These are phyloP conservation scores for Cephaloascus albidus DNA, from an alignment of 805 yeast genomes.

Conservation along the genomic window DNA sequence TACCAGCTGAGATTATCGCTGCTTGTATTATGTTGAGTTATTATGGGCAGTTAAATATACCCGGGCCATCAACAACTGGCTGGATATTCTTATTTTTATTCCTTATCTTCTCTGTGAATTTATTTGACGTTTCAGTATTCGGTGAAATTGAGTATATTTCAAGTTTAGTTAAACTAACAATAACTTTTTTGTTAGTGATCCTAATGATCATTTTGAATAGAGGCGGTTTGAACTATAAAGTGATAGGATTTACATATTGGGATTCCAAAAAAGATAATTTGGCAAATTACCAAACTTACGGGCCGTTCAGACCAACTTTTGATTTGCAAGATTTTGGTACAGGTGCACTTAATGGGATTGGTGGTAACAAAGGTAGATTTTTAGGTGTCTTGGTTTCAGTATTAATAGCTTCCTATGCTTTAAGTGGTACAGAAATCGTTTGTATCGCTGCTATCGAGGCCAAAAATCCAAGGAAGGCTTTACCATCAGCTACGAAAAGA, in stretches of 20 bases:
- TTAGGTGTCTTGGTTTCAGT: conserved; percentile 26
- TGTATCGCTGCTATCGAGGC: conserved; percentile 41
- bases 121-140: conserved; percentile 28
- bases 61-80: conserved; percentile 22
- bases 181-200: conserved; percentile 22
- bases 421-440: conserved; percentile 36
- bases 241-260: conserved; percentile 33
- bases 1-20: conserved; percentile 37
- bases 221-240: conserved; percentile 20
- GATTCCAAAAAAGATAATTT: conserved; percentile 21
- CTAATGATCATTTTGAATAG: conserved; percentile 29
- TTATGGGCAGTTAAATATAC: conserved; percentile 20
- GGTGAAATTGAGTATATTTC: conserved; percentile 34
- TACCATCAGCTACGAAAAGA: conserved; percentile 34
- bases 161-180: conserved; percentile 23
- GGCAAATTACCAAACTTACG: conserved; percentile 26
- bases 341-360: conserved; percentile 18
- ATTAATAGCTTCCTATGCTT: conserved; percentile 28
- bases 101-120: conserved; percentile 19
- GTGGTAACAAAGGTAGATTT: conserved; percentile 27
- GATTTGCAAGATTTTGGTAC: conserved; percentile 26
- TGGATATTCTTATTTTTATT: conserved; percentile 26
- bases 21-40: conserved; percentile 30
- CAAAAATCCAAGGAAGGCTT: conserved; percentile 31
- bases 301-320: conserved; percentile 30